A percentile compares a stretch with the other conserved stretches of the same genome.
Evolutionary conservation across 2,329 filamentous ascomycete species (phyloP).

Genomic region (Nemania sp.): DNA sequence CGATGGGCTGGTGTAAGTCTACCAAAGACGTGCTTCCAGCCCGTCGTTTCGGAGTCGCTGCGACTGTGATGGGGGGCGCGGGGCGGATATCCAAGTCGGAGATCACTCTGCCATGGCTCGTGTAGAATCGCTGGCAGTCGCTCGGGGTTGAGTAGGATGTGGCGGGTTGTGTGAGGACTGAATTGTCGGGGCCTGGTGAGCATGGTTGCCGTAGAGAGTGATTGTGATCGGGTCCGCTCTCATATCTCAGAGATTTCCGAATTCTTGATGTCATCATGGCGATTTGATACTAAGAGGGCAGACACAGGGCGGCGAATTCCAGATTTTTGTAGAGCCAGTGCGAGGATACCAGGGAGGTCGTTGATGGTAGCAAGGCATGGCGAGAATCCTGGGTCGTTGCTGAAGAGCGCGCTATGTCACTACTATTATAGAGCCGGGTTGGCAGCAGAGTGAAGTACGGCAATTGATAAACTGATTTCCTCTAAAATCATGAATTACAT

Average conservation of each 20-base stretch:
- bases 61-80: background rate
- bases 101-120: too few species aligned
- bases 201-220: background rate
- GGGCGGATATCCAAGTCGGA: too few species aligned
- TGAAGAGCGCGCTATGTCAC: background rate
- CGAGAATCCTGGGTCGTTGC: background rate
- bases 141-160: too few species aligned
- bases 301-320: background rate
- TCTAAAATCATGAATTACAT: background rate
- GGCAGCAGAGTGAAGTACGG: background rate
- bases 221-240: background rate
- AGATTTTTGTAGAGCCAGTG: background rate
- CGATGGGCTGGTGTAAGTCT: conserved; percentile 35
- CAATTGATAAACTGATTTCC: background rate
- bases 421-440: background rate
- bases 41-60: background rate
- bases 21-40: background rate
- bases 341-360: background rate
- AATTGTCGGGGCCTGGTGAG: conserved; percentile 6
- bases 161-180: too few species aligned
- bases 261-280: conserved; percentile 9
- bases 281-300: background rate
- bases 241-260: conserved; percentile 5
- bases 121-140: too few species aligned
- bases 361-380: background rate